phyloP scores from a whole-genome alignment of 2,329 filamentous ascomycete genomes.

The Trichoderma citrinoviride region DNA sequence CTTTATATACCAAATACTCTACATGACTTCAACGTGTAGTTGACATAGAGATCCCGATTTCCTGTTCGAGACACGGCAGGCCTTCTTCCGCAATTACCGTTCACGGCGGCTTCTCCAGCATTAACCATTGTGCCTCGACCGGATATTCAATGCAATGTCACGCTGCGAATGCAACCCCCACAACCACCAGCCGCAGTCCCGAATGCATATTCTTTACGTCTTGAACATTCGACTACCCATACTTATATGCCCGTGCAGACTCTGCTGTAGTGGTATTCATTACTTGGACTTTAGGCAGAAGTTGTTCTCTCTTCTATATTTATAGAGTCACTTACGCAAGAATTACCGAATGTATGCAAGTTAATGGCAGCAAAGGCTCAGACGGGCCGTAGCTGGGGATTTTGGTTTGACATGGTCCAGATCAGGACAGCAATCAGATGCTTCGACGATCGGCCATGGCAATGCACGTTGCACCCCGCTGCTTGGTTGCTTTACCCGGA shows the following conservation, averaged over 20 bases:
- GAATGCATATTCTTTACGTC: background rate
- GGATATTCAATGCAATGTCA: background rate
- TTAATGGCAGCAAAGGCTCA: background rate
- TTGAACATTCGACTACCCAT: background rate
- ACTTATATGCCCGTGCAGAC: background rate
- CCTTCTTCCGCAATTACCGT: constrained; percentile 4
- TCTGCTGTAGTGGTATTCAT: background rate
- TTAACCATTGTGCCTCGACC: background rate
- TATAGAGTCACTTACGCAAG: background rate
- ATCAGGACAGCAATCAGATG: background rate
- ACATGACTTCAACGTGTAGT: background rate
- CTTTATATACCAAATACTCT: background rate
- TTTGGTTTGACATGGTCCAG: background rate
- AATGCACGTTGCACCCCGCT: background rate
- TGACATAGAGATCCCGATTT: background rate
- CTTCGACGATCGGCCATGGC: background rate
- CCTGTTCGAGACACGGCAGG: background rate
- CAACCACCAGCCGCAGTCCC: background rate
- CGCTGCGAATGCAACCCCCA: background rate
- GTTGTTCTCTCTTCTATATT: background rate
- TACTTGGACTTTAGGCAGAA: constrained; percentile 1
- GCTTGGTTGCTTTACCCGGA: background rate
- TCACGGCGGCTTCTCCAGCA: background rate
- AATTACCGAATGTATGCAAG: background rate
- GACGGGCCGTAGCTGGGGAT: background rate